Conservation (phyloP, 768 basidiomycete species). For the Tulasnella sp. region DNA sequence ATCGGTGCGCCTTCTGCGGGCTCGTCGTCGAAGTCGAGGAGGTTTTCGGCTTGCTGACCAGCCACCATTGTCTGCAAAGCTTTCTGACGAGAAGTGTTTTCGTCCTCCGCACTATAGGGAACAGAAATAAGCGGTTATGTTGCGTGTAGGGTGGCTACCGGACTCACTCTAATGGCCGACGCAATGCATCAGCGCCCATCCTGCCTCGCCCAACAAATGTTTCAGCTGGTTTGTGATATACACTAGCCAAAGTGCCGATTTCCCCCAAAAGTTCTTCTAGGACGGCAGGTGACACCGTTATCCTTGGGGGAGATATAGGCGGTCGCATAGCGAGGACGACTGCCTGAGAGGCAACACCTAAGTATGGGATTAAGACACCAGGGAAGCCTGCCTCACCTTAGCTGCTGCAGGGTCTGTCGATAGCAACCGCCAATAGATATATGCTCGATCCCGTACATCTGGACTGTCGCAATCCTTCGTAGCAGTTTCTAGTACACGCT, state of each 20-base stretch:
- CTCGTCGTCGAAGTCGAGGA: slow-evolving; percentile 84
- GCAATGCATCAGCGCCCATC: slow-evolving; percentile 68
- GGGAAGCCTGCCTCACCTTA: slow-evolving; percentile 41
- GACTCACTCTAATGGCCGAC: slow-evolving; percentile 48
- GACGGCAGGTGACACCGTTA: slow-evolving; percentile 74
- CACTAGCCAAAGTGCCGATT: slow-evolving; percentile 78
- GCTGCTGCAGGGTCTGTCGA: slow-evolving; percentile 93
- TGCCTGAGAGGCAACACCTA: too few relatives aligned
- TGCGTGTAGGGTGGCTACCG: background rate
- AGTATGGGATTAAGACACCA: background rate
- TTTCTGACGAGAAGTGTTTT: slow-evolving; percentile 56
- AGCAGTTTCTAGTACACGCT: slow-evolving; percentile 81
- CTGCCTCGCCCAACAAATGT: slow-evolving; percentile 92
- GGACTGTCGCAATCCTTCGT: slow-evolving; percentile 97
- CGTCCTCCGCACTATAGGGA: slow-evolving; percentile 47
- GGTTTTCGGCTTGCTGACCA: slow-evolving; percentile 88
- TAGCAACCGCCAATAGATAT: slow-evolving; percentile 93
- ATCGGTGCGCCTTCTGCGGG: slow-evolving; percentile 45
- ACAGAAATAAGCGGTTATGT: background rate
- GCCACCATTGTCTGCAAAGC: slow-evolving; percentile 84
- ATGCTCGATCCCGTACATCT: slow-evolving; percentile 91
- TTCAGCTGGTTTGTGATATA: slow-evolving; percentile 94
- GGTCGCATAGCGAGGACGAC: slow-evolving; percentile 88
- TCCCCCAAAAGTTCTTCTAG: slow-evolving; percentile 88
- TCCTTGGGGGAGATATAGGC: slow-evolving; percentile 84